Conservation (phyloP, 2,329 filamentous ascomycete species). For the Scytalidium lignicola region DNA sequence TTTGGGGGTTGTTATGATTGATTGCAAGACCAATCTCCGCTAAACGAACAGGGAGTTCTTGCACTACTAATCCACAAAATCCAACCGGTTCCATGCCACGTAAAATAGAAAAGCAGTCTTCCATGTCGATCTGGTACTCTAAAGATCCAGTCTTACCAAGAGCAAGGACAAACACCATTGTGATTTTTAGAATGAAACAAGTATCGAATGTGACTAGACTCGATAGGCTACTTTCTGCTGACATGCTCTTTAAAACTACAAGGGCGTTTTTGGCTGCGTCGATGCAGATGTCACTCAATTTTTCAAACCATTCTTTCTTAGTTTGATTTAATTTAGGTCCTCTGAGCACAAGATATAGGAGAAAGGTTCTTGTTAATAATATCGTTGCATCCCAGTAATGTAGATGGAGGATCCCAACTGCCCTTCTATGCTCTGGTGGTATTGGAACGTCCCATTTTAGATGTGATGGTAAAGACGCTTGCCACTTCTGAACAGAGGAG, state of each 20-base stretch:
- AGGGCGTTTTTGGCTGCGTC: constrained; percentile 13
- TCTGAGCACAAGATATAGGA: constrained; percentile 13
- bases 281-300: constrained; percentile 12
- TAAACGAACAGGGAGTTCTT: constrained; percentile 12
- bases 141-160: constrained; percentile 8
- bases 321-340: constrained; percentile 6
- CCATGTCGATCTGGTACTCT: constrained; percentile 8
- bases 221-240: constrained; percentile 9
- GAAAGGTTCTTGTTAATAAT: constrained; percentile 14
- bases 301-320: constrained; percentile 14
- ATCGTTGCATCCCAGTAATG: constrained; percentile 17
- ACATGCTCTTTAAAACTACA: constrained; percentile 11
- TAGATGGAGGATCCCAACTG: constrained; percentile 14
- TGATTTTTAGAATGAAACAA: constrained; percentile 10
- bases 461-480: constrained; percentile 13
- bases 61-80: constrained; percentile 10
- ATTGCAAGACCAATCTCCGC: constrained; percentile 7
- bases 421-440: constrained; percentile 12
- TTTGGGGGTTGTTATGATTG: constrained; percentile 1
- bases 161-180: constrained; percentile 13
- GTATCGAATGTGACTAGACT: constrained; percentile 13
- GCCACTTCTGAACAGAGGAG: constrained; percentile 11
- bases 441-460: constrained; percentile 15
- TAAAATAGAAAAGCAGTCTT: constrained; percentile 8
- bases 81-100: constrained; percentile 15